Evolutionary conservation across 345 rosid genomes (phyloP), one percentile per base, ranked within the genome.

Genomic region (Populus pruinosa): DNA sequence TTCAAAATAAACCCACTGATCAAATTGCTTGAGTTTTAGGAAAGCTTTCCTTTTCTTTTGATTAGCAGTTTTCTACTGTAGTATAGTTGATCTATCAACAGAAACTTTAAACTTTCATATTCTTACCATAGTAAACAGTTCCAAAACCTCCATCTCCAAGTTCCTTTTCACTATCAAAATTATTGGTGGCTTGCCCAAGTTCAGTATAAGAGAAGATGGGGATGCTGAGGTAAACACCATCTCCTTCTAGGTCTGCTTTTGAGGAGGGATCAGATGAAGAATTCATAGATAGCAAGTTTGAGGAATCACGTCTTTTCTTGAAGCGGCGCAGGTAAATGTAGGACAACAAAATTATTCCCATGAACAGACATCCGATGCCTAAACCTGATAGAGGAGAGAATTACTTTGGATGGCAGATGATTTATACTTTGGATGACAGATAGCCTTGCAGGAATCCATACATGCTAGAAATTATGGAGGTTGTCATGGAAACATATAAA

Each of bases 221-320:
- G 14, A 76, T 27, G 29, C 79, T 76, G 41, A 70, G 31, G 79
- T 39, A 53, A 55, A 36, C 53, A 36, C 50, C 59, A 1, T 83
- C 85, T 17, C 64, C 84, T 79, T 86, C 92, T 35, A 76, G 44
- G 21, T 88, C 93, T 39, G 86, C 81, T 81, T 78, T 82, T 25
- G 84, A 79, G 25, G 85, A 85, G 59, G 63, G 70, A 73, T 75
- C 14, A 0, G 82, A 65, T 9, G 68, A 70, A 70, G 61, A 74
- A 43, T 71, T 76, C 69, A 76, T 77, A 31, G 89, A 78, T 78
- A 59, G 8, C 69, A 79, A 67, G 17, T 68, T 82, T 49, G 87
- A 63, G 27, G 80, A 77, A 27, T 31, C 67, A 71, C 36, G 73
- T 67, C 17, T 87, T 70, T 50, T 74, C 83, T 6, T 85, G 75